Conservation (phyloP, 1,284 basidiomycete genomes). For the Cryptococcus neoformans region DNA sequence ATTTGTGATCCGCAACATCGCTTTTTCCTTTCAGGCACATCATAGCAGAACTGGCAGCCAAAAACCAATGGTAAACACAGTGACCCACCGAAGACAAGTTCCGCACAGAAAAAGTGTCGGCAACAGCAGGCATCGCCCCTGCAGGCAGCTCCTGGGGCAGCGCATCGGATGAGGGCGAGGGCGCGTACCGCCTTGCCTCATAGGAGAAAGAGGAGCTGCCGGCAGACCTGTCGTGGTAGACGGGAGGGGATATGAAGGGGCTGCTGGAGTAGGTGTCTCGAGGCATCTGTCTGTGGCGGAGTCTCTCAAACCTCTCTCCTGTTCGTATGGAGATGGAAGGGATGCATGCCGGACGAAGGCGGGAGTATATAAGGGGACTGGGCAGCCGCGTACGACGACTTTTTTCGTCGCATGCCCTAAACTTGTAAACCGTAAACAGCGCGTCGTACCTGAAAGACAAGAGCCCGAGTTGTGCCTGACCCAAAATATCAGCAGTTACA, state of each 20-base stretch:
- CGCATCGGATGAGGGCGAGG: neutral
- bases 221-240: neutral
- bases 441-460: too few relatives aligned
- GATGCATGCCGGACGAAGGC: neutral
- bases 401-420: neutral
- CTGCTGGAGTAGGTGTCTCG: neutral
- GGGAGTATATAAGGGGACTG: neutral
- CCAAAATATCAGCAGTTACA: too few relatives aligned
- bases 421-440: neutral
- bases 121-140: neutral
- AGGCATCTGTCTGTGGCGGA: neutral
- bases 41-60: neutral
- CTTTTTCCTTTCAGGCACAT: neutral
- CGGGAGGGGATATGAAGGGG: neutral
- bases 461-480: too few relatives aligned
- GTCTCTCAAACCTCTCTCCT: neutral
- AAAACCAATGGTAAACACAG: neutral
- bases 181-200: neutral
- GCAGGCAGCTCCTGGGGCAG: neutral
- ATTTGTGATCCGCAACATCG: neutral
- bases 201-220: neutral
- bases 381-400: neutral
- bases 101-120: neutral
- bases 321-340: neutral
- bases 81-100: neutral